Evolutionary conservation across 2,329 filamentous ascomycete genomes (phyloP), one percentile per base, ranked within the genome.

Genomic region (Fusarium stilboides): DNA sequence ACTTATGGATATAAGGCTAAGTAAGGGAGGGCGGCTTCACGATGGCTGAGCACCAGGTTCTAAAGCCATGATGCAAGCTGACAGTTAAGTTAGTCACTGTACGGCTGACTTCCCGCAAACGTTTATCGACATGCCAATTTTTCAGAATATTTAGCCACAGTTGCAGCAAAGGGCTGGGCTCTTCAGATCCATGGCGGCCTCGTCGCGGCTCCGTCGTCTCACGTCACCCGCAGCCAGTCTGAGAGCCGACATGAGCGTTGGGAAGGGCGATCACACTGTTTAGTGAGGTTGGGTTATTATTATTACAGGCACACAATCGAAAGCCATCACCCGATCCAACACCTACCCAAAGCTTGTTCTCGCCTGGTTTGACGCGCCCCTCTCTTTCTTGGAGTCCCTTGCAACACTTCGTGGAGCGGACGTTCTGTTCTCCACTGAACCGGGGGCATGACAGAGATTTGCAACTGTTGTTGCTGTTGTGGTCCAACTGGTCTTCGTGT

Each of bases 311-410:
- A 50, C 45, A 58, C 42, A 47, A 54, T 42, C 24, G 33, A 68
- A 47, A 28, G 22, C 37, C 53, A 61, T 62, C 64, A 65, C 50
- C 61, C 58, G 50, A 69, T 73, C 54, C 55, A 66, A 59, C 60
- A 57, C 37, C 31, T 55, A 44, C 37, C 34, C 60, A 59, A 58
- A 59, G 63, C 62, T 68, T 73, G 59, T 65, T 71, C 46, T 46
- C 33, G 39, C 31, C 60, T 47, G 52, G 60, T 49, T 69, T 71
- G 65, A 63, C 57, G 57, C 50, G 60, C 55, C 54, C 68, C 57
- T 50, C 62, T 49, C 50, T 59, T 55, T 34, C 40, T 46, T 46
- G 33, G 22, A 69, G 50, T 52, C 59, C 51, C 56, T 36, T 69
- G 56, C 40, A 62, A 47, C 44, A 58, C 45, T 59, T 70, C 57